Conservation (phyloP, 2,329 filamentous ascomycete genomes). For the Exserohilum turcica region DNA sequence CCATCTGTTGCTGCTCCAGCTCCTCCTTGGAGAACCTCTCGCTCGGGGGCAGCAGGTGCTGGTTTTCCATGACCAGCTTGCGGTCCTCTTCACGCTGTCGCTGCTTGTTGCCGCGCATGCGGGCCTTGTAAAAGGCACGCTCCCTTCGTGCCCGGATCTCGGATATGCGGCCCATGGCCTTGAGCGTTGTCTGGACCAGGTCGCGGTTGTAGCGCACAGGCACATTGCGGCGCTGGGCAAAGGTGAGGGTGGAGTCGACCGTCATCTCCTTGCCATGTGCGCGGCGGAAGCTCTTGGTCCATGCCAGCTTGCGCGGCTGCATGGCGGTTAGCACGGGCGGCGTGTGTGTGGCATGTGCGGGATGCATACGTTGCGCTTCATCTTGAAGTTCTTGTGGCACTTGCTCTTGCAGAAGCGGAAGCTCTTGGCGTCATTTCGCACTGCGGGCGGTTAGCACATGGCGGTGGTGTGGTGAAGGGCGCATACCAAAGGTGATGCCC, state of each 20-base stretch:
- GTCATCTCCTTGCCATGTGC: slow-evolving; percentile 68
- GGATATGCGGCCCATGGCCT: slow-evolving; percentile 86
- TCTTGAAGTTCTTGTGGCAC: slow-evolving; percentile 78
- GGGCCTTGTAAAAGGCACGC: slow-evolving; percentile 89
- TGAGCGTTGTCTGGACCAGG: slow-evolving; percentile 82
- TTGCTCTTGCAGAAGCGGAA: slow-evolving; percentile 68
- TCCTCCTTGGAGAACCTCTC: slow-evolving; percentile 51
- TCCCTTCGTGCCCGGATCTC: slow-evolving; percentile 86
- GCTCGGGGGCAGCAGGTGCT: slow-evolving; percentile 78
- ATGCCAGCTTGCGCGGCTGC: slow-evolving; percentile 12
- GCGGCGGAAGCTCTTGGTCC: slow-evolving; percentile 57
- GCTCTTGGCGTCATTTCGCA: slow-evolving; percentile 61
- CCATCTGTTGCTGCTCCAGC: slow-evolving; percentile 66
- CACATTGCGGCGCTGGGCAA: slow-evolving; percentile 89
- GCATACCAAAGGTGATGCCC: slow-evolving; percentile 61
- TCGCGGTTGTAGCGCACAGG: slow-evolving; percentile 96
- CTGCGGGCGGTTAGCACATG: neutral
- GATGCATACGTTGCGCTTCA: slow-evolving; percentile 95
- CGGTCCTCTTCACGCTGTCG: slow-evolving; percentile 77
- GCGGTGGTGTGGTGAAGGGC: neutral
- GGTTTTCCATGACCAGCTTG: slow-evolving; percentile 88
- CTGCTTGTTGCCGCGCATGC: slow-evolving; percentile 89
- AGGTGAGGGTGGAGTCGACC: slow-evolving; percentile 91
- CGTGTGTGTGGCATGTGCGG: slow-evolving; percentile 47
- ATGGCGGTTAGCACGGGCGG: neutral